Evolutionary conservation across 371 early-diverging fungal species (phyloP), one percentile per base, ranked within the genome.

Genomic region (Coemansia sp.): DNA sequence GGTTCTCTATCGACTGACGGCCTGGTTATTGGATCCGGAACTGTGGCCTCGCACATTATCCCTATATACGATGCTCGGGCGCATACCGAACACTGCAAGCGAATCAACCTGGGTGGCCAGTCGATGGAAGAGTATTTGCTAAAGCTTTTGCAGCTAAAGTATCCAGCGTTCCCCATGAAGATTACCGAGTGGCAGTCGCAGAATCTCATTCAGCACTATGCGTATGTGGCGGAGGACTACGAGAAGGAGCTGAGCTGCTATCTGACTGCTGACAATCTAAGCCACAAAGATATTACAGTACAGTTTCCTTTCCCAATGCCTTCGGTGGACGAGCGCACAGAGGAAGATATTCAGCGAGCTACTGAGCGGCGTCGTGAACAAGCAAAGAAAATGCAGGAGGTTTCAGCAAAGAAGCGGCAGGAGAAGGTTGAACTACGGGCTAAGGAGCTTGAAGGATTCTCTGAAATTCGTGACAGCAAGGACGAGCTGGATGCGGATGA

Each of bases 101-200:
- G 80, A n/a, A 73, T 82, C 22, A 66, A 67, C 53, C 56, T 82
- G 34, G 82, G 82, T 57, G 81, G 81, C 4, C 22, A 47, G 14
- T 81, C 87, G 63, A 84, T 90, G 42, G 85, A 89, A 2, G 93
- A 93, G 27, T 92, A 85, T 67, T 81, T 95, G 88, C 81, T 90
- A 37, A 92, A 91, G 72, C 81, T 92, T 4, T 82, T 95, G 85
- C 95, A 94, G 72, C 82, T 91, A 39, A 95, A 95, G 74, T 95
- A 94, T 69, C 90, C 95, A 0, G 87, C 87, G 0, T 93, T 94
- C 62, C 95, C 95, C 0, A 85, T 87, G 58, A 92, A 90, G 67
- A 88, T 95, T 83, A 87, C 89, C 1, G 69, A 77, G 14, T 68
- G 79, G 37, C 93, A 95, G 76, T 87, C 92, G 11, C 85, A 88